Evolutionary conservation across 2,329 filamentous ascomycete genomes (phyloP), one percentile per base, ranked within the genome.

Genomic region (Nectriaceae sp.): DNA sequence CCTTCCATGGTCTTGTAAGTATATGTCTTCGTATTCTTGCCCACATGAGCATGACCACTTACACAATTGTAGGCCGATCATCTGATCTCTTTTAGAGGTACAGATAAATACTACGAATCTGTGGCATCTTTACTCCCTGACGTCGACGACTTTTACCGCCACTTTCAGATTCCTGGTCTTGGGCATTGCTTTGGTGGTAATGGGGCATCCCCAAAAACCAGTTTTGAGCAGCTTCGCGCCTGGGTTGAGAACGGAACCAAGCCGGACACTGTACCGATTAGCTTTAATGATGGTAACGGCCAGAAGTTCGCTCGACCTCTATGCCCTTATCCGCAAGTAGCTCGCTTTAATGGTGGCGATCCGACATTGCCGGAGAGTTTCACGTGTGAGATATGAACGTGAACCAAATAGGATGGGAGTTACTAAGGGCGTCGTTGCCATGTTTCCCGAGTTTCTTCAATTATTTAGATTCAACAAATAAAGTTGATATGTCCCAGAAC

Each of bases 301-400:
- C 39, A 11, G 18, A 45, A 22, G 2, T 45, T 70, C 31, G 61
- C 65, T 31, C 65, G 74, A 19, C 64, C 64, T 16, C 57, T 77
- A 45, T 78, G 76, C 54, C 62, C 62, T 35, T 68, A 63, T 47
- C 61, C 64, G 2, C 54, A 60, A 38, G 58, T 57, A 13, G 52
- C 65, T 52, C 58, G 18, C 56, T 71, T 65, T 47, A 26, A 47
- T n/a, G 26, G 26, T 15, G 26, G 26, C 26, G 26, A 31, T 31
- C 26, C 26, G 15, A 31, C 26, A 31, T 31, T 15, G 8, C 8
- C 26, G 8, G 26, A 31, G 26, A 31, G 15, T 31, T 31, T 31
- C 26, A 8, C 26, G 8, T 31, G 26, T 15, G 26, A 8, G 15
- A 15, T 15, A 31, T 31, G 15, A 15, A 15, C n/a, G n/a, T n/a